Base-by-base conservation (phyloP, 257 asterid species). In the Parsonsia alboflavescens region DNA sequence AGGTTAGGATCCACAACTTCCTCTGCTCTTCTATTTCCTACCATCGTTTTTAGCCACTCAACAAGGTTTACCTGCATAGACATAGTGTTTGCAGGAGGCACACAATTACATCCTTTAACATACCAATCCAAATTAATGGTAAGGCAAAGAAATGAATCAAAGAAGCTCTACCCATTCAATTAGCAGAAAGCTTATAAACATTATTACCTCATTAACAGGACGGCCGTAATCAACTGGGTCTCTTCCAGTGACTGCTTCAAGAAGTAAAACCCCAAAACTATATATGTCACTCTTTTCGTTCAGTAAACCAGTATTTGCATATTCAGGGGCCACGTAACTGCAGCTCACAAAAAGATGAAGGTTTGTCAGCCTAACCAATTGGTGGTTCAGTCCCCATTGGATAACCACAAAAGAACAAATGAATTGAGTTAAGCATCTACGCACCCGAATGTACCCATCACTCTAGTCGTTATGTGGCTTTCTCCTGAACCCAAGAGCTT, bases 401-500 rank as follows among this genome's bases (percentile, higher is more conserved):
- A 19, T 17, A 48, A 72, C 65, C 39, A 73, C 28, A 13, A 30
- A 44, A 83, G 69, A 12, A 58, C 39, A 50, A 42, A 15, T 39
- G 44, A 48, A n/a, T n/a, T 10, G 24, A 64, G 41, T 69, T 73
- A 74, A 74, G 36, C 41, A 48, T 8, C 52, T 64, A 78, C 65
- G 53, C 86, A 94, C 99, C 99, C 99, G 71, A 92, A 94, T 73
- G 99, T 94, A 65, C 99, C 99, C 99, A 94, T 94, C 77, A 94
- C 99, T 83, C 99, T 87, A 26, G 99, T 94, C 10, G 97, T 88
- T 72, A 94, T 89, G 82, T 94, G 97, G 83, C 97, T 94, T 86
- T 94, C 97, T 54, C 96, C 97, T 2, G 97, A 86, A n/a, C 61
- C 99, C 87, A 94, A 83, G 63, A 94, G 90, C 91, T 94, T 94